Conservation (phyloP, 768 basidiomycete genomes). For the Pisolithus microcarpus region DNA sequence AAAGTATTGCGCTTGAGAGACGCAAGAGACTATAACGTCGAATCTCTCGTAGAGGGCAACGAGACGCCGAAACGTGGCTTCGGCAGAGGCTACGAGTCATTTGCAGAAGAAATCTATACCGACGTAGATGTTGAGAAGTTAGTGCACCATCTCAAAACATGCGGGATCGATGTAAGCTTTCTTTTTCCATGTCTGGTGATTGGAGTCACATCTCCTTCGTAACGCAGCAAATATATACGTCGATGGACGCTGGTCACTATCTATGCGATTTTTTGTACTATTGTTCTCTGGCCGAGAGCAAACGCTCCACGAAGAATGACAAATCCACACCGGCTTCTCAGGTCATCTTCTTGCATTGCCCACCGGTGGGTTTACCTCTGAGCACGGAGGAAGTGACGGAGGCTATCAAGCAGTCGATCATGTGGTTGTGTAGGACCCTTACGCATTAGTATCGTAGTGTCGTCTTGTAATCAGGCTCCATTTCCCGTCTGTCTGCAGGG, state of each 20-base stretch:
- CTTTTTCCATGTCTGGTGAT: slow-evolving; percentile 1
- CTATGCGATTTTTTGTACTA: slow-evolving; percentile 74
- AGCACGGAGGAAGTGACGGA: slow-evolving; percentile 62
- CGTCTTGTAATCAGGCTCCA: no score
- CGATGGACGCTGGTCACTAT: slow-evolving; percentile 72
- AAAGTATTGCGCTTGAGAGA: slow-evolving; percentile 24
- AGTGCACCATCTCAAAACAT: slow-evolving; percentile 29
- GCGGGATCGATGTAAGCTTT: slow-evolving; percentile 25
- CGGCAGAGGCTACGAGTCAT: slow-evolving; percentile 30
- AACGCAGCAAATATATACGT: slow-evolving; percentile 57
- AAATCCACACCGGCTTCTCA: slow-evolving; percentile 24
- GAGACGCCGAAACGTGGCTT: slow-evolving; percentile 31
- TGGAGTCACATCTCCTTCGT: slow-evolving; percentile 1
- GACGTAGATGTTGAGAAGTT: slow-evolving; percentile 30
- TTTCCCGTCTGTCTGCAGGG: no score
- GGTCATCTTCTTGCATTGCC: slow-evolving; percentile 67
- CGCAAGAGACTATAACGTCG: slow-evolving; percentile 15
- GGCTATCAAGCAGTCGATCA: slow-evolving; percentile 52
- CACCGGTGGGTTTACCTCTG: slow-evolving; percentile 58
- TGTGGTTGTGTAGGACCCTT: slow-evolving; percentile 43
- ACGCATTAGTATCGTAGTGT: slow-evolving; percentile 3
- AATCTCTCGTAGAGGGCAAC: slow-evolving; percentile 19
- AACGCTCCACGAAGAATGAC: slow-evolving; percentile 32
- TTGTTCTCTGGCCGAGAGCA: slow-evolving; percentile 65
- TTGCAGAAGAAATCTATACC: slow-evolving; percentile 30